phyloP scores from a whole-genome alignment of 139 green algal genomes.

The Picochlorum sp. region DNA sequence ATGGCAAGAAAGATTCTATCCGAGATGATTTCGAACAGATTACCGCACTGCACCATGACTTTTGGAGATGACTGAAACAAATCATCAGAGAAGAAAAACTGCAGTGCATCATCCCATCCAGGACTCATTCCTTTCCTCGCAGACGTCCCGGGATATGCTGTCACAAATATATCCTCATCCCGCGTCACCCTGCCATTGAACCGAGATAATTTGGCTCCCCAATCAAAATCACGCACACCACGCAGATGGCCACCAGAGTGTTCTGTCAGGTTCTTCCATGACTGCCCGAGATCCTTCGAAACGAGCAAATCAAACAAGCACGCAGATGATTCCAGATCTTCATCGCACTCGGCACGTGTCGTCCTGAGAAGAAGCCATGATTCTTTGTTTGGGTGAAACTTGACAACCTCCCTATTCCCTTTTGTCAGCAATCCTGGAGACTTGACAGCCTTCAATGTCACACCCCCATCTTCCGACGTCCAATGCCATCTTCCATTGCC shows the following conservation, averaged over 20 bases:
- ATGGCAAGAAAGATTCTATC: conserved; percentile 65
- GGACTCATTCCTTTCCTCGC: conserved; percentile 17
- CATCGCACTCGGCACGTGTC: conserved; percentile 28
- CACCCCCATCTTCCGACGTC: conserved; percentile 28
- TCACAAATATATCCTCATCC: conserved; percentile 72
- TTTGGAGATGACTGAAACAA: conserved; percentile 55
- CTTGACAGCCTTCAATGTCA: conserved; percentile 26
- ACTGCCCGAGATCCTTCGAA: conserved; percentile 46
- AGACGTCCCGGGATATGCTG: conserved; percentile 51
- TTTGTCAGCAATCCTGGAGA: conserved; percentile 13
- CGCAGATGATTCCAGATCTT: conserved; percentile 10
- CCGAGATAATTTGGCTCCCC: conserved; percentile 50
- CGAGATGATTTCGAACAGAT: conserved; percentile 82
- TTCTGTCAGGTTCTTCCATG: conserved; percentile 76
- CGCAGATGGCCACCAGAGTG: conserved; percentile 55
- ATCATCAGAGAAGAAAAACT: conserved; percentile 72
- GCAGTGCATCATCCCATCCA: conserved; percentile 81
- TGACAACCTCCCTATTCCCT: conserved; percentile 31
- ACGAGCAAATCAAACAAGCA: conserved; percentile 65
- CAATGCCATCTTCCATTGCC: conserved; percentile 33
- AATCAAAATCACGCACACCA: conserved; percentile 90
- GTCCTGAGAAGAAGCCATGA: conserved; percentile 42
- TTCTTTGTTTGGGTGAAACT: conserved; percentile 30
- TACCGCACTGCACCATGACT: conserved; percentile 72
- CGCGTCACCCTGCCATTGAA: conserved; percentile 24